These are phyloP conservation scores for Aspergillus amoenus DNA, from an alignment of 2,329 filamentous ascomycete species.

Conservation along the genomic window DNA sequence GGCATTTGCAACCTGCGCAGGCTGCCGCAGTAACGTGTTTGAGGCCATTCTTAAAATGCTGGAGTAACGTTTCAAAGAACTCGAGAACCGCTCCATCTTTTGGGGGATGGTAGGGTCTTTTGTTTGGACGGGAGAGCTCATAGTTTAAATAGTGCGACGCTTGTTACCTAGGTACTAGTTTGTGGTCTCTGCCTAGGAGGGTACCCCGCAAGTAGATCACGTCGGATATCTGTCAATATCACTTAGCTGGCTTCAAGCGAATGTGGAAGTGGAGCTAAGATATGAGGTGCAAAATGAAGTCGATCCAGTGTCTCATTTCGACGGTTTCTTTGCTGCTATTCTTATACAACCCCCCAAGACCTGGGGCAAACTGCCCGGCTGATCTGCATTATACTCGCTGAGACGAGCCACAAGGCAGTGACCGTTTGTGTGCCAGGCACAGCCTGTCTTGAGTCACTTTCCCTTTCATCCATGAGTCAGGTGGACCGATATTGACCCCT, in stretches of 20 bases:
- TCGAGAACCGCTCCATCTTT: constrained; percentile 8
- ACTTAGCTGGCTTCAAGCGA: background rate
- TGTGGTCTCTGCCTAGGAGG: background rate
- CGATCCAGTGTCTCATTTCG: background rate
- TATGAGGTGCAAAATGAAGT: background rate
- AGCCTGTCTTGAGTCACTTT: constrained; percentile 19
- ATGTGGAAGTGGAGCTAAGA: background rate
- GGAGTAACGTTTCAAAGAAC: constrained; percentile 18
- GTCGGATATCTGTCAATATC: background rate
- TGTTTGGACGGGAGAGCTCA: constrained; percentile 9
- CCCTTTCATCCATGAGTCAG: constrained; percentile 15
- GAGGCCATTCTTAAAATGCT: constrained; percentile 24
- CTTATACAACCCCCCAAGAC: constrained; percentile 9
- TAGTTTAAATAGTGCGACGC: constrained; percentile 2
- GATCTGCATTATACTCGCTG: constrained; percentile 9
- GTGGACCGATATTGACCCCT: constrained; percentile 10
- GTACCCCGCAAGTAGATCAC: constrained; percentile 1
- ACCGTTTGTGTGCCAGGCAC: constrained; percentile 5
- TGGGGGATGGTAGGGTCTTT: constrained; percentile 12
- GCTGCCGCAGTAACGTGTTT: constrained; percentile 49
- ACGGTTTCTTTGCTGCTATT: background rate
- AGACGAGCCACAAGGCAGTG: constrained; percentile 20
- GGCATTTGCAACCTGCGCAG: constrained; percentile 57
- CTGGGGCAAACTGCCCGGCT: constrained; percentile 11
- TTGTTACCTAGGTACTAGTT: background rate